These are phyloP conservation scores for Glomus cerebriforme DNA, from an alignment of 192 early-diverging fungal species.

Conservation along the genomic window DNA sequence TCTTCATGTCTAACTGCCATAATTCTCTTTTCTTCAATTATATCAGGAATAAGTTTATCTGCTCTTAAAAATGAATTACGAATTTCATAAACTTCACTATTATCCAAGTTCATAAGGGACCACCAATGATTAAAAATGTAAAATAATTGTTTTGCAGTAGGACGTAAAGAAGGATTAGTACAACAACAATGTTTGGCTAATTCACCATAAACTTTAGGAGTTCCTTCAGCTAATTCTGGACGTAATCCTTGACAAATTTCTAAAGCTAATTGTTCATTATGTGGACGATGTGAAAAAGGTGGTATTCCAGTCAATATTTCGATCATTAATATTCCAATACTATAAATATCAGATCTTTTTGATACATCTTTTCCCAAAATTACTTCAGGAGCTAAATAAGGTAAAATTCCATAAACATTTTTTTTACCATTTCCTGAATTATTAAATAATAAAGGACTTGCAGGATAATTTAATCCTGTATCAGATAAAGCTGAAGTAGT, in stretches of 20 bases:
- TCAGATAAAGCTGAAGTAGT: neutral
- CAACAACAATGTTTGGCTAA: neutral
- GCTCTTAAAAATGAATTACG: neutral
- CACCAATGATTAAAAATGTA: conserved; percentile 14
- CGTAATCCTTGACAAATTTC: conserved; percentile 21
- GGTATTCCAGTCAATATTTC: conserved; percentile 8
- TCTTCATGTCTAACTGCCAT: neutral
- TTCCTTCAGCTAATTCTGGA: neutral
- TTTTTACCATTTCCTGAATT: neutral
- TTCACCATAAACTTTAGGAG: conserved; percentile 2
- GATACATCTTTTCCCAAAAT: neutral
- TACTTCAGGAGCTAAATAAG: conserved; percentile 21
- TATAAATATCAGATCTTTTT: conserved; percentile 8
- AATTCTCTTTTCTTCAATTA: neutral
- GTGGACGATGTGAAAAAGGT: conserved; percentile 10
- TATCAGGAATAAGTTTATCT: neutral
- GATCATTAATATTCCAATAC: conserved; percentile 18
- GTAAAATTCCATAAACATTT: conserved; percentile 9
- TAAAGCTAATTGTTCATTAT: conserved; percentile 1
- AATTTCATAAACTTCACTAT: neutral
- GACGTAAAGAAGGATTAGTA: neutral
- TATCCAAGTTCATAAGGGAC: neutral
- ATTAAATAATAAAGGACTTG: neutral
- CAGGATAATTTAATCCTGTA: conserved; percentile 10
- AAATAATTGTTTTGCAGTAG: neutral